Conservation (phyloP, 495 filamentous ascomycete species). For the Astrothelium macrocarpum region DNA sequence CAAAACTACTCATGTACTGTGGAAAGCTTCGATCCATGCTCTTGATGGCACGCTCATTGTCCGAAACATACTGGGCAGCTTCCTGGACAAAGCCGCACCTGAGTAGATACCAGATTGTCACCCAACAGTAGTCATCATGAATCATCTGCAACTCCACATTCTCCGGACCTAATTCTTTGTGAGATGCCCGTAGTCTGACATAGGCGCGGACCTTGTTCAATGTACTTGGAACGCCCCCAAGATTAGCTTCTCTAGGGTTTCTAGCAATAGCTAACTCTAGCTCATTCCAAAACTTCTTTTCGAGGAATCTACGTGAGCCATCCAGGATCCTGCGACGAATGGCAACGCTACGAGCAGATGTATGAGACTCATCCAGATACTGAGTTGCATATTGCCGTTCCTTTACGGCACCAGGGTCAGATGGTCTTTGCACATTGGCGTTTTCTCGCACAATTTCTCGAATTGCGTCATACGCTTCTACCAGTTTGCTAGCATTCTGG, state of each 20-base stretch:
- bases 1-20: conserved; percentile 77
- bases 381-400: conserved; percentile 66
- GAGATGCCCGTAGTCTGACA: conserved; percentile 61
- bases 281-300: conserved; percentile 62
- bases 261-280: conserved; percentile 66
- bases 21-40: conserved; percentile 84
- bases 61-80: conserved; percentile 74
- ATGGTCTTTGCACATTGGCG: conserved; percentile 40
- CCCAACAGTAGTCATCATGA: conserved; percentile 83
- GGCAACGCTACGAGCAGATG: conserved; percentile 47
- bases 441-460: conserved; percentile 62
- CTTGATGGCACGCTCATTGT: conserved; percentile 66
- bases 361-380: conserved; percentile 62
- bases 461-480: conserved; percentile 69
- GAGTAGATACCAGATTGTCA: conserved; percentile 84
- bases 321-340: conserved; percentile 67
- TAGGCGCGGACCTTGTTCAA: conserved; percentile 88
- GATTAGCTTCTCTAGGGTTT: conserved; percentile 76
- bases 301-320: conserved; percentile 66
- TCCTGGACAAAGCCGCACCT: conserved; percentile 74
- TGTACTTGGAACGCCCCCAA: conserved; percentile 79
- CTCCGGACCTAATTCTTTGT: conserved; percentile 73
- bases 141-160: conserved; percentile 60
- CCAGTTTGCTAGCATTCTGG: conserved; percentile 45
- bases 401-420: conserved; percentile 46